A percentile compares a stretch with the other conserved stretches of the same genome.
phyloP scores from a whole-genome alignment of 495 filamentous ascomycete genomes.

The Entonaema liquescens region DNA sequence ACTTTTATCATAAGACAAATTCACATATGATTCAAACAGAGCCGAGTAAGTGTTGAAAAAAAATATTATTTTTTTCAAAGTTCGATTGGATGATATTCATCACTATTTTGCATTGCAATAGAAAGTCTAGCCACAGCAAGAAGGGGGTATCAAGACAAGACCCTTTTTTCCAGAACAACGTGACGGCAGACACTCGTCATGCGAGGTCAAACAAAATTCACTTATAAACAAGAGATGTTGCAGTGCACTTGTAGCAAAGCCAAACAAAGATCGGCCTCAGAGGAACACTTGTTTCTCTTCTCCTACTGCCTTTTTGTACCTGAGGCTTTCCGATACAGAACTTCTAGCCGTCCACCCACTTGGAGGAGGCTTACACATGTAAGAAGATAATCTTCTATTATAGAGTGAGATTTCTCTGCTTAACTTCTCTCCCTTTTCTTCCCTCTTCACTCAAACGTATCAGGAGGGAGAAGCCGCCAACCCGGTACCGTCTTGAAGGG shows the following conservation, averaged over 20 bases:
- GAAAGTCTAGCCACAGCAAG: neutral
- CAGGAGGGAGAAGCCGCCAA: neutral
- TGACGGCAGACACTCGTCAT: conserved; percentile 1
- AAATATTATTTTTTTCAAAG: neutral
- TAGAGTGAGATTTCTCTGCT: neutral
- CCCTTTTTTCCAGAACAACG: neutral
- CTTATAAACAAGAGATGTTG: neutral
- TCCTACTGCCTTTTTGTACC: neutral
- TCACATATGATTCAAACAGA: neutral
- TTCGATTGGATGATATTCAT: neutral
- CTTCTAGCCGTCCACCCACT: neutral
- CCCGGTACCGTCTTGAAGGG: conserved; percentile 43
- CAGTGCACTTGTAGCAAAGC: neutral
- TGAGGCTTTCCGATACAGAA: neutral
- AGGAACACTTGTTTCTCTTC: conserved; percentile 1
- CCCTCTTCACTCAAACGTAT: neutral
- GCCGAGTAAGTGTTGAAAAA: neutral
- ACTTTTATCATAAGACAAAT: neutral
- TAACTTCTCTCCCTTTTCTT: neutral
- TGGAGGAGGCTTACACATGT: neutral
- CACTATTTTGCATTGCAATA: conserved; percentile 2
- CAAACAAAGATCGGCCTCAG: neutral
- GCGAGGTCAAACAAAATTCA: neutral
- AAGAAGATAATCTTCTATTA: neutral
- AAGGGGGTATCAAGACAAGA: conserved; percentile 2